Evolutionary conservation across 73 alveolate species (phyloP).

Genomic region (Diophrys appendiculata): DNA sequence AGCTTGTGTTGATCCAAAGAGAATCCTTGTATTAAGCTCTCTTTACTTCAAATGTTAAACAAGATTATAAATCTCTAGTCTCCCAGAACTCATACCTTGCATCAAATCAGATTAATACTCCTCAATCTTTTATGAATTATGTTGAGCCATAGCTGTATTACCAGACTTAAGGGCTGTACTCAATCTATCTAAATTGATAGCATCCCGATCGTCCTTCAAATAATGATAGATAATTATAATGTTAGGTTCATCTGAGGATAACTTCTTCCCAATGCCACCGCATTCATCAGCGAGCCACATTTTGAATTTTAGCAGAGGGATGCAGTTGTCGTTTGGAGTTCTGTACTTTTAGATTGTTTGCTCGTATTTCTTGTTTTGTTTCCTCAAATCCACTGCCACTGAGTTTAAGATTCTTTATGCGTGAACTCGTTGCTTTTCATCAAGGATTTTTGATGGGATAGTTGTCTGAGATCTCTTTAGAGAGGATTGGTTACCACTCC

Average conservation of each 20-base stretch:
- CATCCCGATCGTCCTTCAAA: constrained; percentile 3
- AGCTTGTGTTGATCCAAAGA: background rate
- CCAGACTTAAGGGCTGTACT: background rate
- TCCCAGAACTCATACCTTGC: background rate
- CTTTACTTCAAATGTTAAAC: background rate
- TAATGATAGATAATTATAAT: background rate
- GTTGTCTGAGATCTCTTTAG: background rate
- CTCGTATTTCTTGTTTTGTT: background rate
- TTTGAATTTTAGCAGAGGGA: background rate
- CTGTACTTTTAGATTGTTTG: background rate
- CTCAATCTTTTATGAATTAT: background rate
- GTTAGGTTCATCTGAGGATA: background rate
- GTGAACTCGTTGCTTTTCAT: background rate
- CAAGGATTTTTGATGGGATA: background rate
- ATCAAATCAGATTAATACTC: background rate
- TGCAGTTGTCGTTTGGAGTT: background rate
- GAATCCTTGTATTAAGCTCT: background rate
- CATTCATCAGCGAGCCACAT: background rate
- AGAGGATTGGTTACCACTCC: background rate
- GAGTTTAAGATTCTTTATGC: background rate
- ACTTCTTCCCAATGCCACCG: background rate
- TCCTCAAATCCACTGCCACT: background rate
- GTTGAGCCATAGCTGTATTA: background rate
- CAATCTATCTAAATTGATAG: background rate
- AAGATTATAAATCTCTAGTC: background rate